Evolutionary conservation across 441 rosid species (phyloP).

Genomic region (Erodium chrysanthum): DNA sequence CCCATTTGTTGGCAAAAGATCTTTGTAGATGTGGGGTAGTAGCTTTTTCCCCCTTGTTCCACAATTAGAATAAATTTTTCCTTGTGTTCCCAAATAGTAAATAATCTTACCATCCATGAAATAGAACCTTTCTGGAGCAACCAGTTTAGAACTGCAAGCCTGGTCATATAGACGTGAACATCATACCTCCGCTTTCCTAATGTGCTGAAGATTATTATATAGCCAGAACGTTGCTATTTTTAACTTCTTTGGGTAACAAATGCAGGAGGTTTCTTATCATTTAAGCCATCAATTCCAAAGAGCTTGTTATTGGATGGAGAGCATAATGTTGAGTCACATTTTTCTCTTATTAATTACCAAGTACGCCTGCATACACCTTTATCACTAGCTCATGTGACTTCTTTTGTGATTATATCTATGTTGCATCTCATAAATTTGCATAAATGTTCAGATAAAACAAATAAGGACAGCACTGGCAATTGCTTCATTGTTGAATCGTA

Average conservation of each 20-base stretch:
- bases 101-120: constrained; percentile 2
- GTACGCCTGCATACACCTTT: constrained; percentile 34
- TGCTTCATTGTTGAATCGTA: constrained; percentile 74
- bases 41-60: background rate
- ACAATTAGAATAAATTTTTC: background rate
- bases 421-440: constrained; percentile 21
- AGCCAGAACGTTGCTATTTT: constrained; percentile 8
- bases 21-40: background rate
- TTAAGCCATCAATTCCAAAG: constrained; percentile 83
- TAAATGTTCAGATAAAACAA: constrained; percentile 61
- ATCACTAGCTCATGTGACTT: constrained; percentile 18
- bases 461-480: constrained; percentile 86
- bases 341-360: constrained; percentile 72
- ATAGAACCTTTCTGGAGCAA: constrained; percentile 11
- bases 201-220: constrained; percentile 13
- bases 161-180: background rate
- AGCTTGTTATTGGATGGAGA: constrained; percentile 72
- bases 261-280: constrained; percentile 88
- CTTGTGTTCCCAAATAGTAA: background rate
- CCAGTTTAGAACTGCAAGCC: constrained; percentile 7
- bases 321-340: constrained; percentile 69
- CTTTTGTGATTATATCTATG: background rate
- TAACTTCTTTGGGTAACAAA: constrained; percentile 20
- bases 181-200: background rate
- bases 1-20: background rate